Evolutionary conservation across 495 filamentous ascomycete genomes (phyloP), one percentile per base, ranked within the genome.

Genomic region (Jackrogersella minutella): DNA sequence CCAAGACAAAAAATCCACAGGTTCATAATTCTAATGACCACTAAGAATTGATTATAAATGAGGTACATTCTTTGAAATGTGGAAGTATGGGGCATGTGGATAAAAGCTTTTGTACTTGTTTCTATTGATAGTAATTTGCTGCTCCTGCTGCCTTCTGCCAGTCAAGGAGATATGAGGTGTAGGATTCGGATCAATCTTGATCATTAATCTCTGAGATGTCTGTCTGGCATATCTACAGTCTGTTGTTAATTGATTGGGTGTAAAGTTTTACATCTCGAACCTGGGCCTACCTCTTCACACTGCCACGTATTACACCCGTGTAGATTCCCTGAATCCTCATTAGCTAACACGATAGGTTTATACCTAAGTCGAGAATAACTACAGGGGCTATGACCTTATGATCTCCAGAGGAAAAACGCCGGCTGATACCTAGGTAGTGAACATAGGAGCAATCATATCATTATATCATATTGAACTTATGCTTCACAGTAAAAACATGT

Each of bases 301-400:
- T 66, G 63, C 63, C 63, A 66, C 63, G 63, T 66, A 66, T 55
- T 60, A 21, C 49, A 41, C 39, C 34, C 28, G 54, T 39, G 26
- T 30, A 61, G 34, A 50, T 43, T 37, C 44, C 58, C 51, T 46
- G 39, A 26, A 9, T 47, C 52, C 46, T 56, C 61, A 57, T 58
- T 47, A 54, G 59, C 9, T 36, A 19, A 43, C 37, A 37, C 11
- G 44, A 24, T 43, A 24, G 28, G 37, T 41, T 43, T 44, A 44
- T 46, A 46, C 41, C 41, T 28, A 33, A 43, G 46, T 17, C 34
- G 17, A 21, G 9, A 19, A 31, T 19, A 46, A 10, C 19, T n/a
- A n/a, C n/a, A n/a, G n/a, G n/a, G n/a, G n/a, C n/a, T 13, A 26
- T 14, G 22, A 26, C 1, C 22, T 31, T 41, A 43, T 21, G 30